These are phyloP conservation scores for Phytophthora melonis DNA, from an alignment of 352 stramenopile species.

Conservation along the genomic window DNA sequence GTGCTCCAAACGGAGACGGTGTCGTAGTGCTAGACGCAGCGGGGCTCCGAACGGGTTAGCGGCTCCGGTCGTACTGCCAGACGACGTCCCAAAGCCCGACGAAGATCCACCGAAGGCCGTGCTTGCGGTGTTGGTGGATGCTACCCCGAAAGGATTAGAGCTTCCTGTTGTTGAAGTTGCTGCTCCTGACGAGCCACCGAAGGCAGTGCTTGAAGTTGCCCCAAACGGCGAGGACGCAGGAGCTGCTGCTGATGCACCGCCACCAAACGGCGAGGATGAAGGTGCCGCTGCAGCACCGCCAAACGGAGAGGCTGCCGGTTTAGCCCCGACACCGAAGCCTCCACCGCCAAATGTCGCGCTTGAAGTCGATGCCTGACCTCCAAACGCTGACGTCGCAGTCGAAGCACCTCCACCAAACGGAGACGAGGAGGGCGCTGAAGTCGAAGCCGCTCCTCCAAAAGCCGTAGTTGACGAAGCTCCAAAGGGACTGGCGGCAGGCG, in stretches of 20 bases:
- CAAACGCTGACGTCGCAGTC: slow-evolving; percentile 34
- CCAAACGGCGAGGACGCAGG: slow-evolving; percentile 37
- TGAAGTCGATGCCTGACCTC: slow-evolving; percentile 13
- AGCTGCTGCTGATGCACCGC: background rate
- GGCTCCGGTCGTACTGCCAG: slow-evolving; percentile 14
- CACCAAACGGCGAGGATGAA: slow-evolving; percentile 32
- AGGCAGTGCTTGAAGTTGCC: slow-evolving; percentile 25
- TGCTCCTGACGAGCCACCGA: slow-evolving; percentile 21
- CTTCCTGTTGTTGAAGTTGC: slow-evolving; percentile 12
- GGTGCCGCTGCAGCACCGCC: slow-evolving; percentile 15
- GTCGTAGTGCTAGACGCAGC: slow-evolving; percentile 18
- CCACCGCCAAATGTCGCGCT: slow-evolving; percentile 23
- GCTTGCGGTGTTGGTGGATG: slow-evolving; percentile 13
- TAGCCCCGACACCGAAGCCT: slow-evolving; percentile 13
- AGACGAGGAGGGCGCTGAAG: slow-evolving; percentile 24
- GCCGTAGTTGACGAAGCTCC: slow-evolving; percentile 28
- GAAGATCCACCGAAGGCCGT: slow-evolving; percentile 30
- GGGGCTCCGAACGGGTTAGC: slow-evolving; percentile 33
- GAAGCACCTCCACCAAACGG: slow-evolving; percentile 32
- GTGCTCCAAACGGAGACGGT: slow-evolving; percentile 32
- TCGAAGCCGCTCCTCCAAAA: slow-evolving; percentile 37
- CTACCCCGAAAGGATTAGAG: slow-evolving; percentile 30
- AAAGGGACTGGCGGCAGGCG: slow-evolving; percentile 47
- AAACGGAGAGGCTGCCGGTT: slow-evolving; percentile 34
- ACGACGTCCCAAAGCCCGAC: slow-evolving; percentile 25